Conservation (phyloP, 2,329 filamentous ascomycete genomes). For the Penicillium sp. region DNA sequence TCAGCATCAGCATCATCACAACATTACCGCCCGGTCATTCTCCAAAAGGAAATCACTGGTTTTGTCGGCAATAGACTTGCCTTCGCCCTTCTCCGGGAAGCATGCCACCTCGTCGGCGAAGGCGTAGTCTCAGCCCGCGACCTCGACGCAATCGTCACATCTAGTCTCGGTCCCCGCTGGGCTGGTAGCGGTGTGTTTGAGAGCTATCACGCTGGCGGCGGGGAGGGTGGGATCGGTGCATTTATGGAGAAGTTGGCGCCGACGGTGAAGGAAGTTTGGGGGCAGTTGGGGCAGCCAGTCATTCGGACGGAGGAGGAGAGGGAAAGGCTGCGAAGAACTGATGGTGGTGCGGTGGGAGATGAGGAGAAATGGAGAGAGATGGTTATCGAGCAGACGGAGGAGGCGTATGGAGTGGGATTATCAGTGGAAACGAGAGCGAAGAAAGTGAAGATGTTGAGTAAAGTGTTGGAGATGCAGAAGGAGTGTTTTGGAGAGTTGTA, state of each 20-base stretch:
- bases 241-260: constrained; percentile 62
- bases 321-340: not conserved
- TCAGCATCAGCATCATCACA: too few species aligned
- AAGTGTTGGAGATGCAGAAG: constrained; percentile 31
- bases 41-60: constrained; percentile 57
- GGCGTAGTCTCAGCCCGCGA: constrained; percentile 59
- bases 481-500: not conserved
- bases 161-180: constrained; percentile 59
- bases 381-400: constrained; percentile 51
- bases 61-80: constrained; percentile 63
- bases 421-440: constrained; percentile 24
- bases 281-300: constrained; percentile 47
- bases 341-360: not conserved
- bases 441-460: constrained; percentile 34
- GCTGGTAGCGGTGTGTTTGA: constrained; percentile 61
- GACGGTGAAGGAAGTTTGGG: constrained; percentile 60
- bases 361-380: constrained; percentile 49
- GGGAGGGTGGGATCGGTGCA: constrained; percentile 54
- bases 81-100: constrained; percentile 60
- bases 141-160: constrained; percentile 57
- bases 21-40: constrained; percentile 50
- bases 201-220: constrained; percentile 63
- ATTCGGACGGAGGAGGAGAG: constrained; percentile 43
- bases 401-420: constrained; percentile 49
- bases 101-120: constrained; percentile 57